A percentile compares a stretch with the other conserved stretches of the same genome.
Conservation (phyloP, 306 rosid species). For the Vigna radiata region DNA sequence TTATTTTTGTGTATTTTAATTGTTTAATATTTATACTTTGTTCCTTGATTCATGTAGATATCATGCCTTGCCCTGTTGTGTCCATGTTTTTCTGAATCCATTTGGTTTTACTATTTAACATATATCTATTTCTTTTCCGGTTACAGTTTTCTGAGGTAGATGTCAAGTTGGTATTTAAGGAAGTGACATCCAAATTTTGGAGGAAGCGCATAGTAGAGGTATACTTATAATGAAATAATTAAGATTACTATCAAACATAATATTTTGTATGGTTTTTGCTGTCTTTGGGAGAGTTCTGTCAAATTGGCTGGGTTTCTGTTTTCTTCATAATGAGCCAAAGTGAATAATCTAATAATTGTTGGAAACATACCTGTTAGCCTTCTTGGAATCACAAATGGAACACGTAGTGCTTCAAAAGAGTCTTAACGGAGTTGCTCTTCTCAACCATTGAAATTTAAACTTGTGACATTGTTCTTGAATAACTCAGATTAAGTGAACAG, state of each 20-base stretch:
- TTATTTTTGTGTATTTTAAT: neutral
- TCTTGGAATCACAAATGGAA: conserved; percentile 27
- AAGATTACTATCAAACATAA: conserved; percentile 28
- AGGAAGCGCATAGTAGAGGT: conserved; percentile 98
- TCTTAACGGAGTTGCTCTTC: neutral
- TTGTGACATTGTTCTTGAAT: too few relatives aligned
- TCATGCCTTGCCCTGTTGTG: conserved; percentile 22
- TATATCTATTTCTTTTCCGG: conserved; percentile 10
- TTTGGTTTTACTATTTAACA: conserved; percentile 17
- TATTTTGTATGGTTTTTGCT: neutral
- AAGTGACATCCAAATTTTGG: conserved; percentile 80
- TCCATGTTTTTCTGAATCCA: conserved; percentile 23
- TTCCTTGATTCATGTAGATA: conserved; percentile 36
- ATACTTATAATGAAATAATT: conserved; percentile 39
- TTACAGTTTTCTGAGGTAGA: conserved; percentile 92
- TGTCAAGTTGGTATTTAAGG: conserved; percentile 96
- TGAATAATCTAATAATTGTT: conserved; percentile 11
- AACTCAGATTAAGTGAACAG: too few relatives aligned
- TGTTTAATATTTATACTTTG: conserved; percentile 28
- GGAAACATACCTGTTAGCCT: conserved; percentile 8
- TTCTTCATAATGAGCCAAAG: neutral
- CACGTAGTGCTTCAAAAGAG: neutral
- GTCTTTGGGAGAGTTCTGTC: conserved; percentile 25
- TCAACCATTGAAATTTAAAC: too few relatives aligned
- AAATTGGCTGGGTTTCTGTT: conserved; percentile 13